Evolutionary conservation across 2,329 filamentous ascomycete genomes (phyloP).

Genomic region (Scortechinia acanthostroma): DNA sequence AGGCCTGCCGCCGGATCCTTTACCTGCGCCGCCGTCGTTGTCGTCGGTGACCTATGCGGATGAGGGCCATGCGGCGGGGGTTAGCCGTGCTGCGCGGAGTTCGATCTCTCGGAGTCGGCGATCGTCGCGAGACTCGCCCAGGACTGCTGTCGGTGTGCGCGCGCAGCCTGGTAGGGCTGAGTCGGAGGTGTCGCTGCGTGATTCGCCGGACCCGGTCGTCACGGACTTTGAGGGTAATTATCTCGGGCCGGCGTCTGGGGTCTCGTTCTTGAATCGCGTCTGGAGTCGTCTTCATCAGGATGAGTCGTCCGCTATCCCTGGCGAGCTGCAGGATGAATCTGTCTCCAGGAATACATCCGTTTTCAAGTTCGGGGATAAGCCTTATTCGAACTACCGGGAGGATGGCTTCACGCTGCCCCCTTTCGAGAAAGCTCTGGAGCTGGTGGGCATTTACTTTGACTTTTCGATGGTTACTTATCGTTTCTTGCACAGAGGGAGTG

Average conservation of each 20-base stretch:
- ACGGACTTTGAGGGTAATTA: constrained; percentile 40
- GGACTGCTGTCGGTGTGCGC: too few species aligned
- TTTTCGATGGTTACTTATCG: constrained; percentile 52
- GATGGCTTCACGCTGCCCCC: constrained; percentile 9
- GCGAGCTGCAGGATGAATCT: constrained; percentile 6
- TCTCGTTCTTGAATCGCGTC: constrained; percentile 45
- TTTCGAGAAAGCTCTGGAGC: constrained; percentile 7
- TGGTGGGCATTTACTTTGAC: constrained; percentile 42
- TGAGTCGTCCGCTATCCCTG: constrained; percentile 16
- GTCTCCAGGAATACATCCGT: constrained; percentile 13
- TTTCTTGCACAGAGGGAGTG: constrained; percentile 44
- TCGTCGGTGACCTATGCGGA: neutral
- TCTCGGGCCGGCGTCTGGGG: constrained; percentile 43
- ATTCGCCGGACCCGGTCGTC: constrained; percentile 17
- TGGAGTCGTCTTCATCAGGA: constrained; percentile 39
- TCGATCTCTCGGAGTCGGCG: neutral
- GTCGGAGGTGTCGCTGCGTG: constrained; percentile 8
- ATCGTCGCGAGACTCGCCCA: too few species aligned
- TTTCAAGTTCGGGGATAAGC: constrained; percentile 16
- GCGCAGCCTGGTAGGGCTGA: neutral
- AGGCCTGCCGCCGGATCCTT: constrained; percentile 25
- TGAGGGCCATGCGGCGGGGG: too few species aligned
- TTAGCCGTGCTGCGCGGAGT: too few species aligned
- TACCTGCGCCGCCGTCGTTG: constrained; percentile 6
- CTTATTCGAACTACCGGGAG: constrained; percentile 10